Conservation (phyloP, 1,139 yeast genomes). For the Candida sanyaensis region DNA sequence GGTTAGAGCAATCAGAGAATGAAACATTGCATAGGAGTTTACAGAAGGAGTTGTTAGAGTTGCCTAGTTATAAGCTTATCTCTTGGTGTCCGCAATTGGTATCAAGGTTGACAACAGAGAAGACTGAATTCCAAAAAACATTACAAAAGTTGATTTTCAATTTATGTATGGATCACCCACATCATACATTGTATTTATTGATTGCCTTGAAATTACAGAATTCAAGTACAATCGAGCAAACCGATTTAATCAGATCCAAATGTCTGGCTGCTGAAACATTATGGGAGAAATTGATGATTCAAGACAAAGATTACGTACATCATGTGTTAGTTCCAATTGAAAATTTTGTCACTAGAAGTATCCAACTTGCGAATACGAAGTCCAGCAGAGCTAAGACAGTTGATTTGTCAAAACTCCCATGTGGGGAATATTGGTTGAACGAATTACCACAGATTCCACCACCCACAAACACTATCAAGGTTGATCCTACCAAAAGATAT, state of each 20-base stretch:
- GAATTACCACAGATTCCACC: constrained; percentile 61
- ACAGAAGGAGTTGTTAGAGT: constrained; percentile 27
- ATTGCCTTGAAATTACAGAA: constrained; percentile 57
- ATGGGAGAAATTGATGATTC: constrained; percentile 29
- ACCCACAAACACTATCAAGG: constrained; percentile 57
- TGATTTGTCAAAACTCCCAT: constrained; percentile 32
- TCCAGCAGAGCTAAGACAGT: constrained; percentile 35
- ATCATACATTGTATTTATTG: constrained; percentile 71
- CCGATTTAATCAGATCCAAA: constrained; percentile 45
- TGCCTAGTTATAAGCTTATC: constrained; percentile 65
- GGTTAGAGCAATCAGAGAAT: constrained; percentile 66
- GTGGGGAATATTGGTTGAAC: constrained; percentile 59
- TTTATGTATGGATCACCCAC: constrained; percentile 68
- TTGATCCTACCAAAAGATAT: constrained; percentile 50
- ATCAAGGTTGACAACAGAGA: constrained; percentile 62
- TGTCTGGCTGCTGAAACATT: constrained; percentile 52
- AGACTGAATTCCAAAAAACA: constrained; percentile 53
- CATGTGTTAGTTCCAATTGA: constrained; percentile 40
- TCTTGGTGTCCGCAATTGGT: constrained; percentile 86
- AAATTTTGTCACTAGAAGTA: constrained; percentile 50
- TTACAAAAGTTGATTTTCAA: constrained; percentile 52
- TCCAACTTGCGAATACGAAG: constrained; percentile 53
- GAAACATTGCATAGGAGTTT: constrained; percentile 39
- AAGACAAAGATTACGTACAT: constrained; percentile 6
- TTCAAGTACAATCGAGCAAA: constrained; percentile 26